phyloP scores from a whole-genome alignment of 2,329 filamentous ascomycete genomes.

The Orbilia blumenaviensis region DNA sequence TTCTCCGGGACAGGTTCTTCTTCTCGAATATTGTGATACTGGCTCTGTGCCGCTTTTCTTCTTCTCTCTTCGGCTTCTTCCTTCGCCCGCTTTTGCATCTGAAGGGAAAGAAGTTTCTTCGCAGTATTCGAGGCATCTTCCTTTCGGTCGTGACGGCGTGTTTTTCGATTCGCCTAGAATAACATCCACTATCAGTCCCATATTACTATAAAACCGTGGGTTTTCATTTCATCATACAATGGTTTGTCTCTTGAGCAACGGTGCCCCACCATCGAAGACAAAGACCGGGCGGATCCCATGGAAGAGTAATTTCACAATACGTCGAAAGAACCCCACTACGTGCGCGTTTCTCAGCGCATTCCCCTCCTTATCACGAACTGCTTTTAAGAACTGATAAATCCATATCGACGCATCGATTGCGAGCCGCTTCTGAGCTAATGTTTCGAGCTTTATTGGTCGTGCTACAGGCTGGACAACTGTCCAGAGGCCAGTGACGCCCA shows the following conservation, averaged over 20 bases:
- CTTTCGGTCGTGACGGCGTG: conserved; percentile 81
- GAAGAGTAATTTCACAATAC: conserved; percentile 97
- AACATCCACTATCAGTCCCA: background rate
- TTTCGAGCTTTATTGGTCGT: conserved; percentile 93
- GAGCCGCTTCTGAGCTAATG: conserved; percentile 92
- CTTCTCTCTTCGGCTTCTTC: conserved; percentile 78
- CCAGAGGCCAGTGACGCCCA: conserved; percentile 99
- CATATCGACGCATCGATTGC: conserved; percentile 98
- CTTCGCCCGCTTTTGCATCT: conserved; percentile 90
- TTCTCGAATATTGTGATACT: conserved; percentile 30
- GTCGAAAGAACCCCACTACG: conserved; percentile 95
- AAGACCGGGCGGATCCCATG: conserved; percentile 97
- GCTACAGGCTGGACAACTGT: conserved; percentile 94
- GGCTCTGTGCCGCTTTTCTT: conserved; percentile 61
- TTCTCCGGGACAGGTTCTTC: conserved; percentile 73
- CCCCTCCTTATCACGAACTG: conserved; percentile 96
- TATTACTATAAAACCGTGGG: background rate
- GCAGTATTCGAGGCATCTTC: conserved; percentile 94
- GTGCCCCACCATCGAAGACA: conserved; percentile 96
- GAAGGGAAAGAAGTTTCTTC: conserved; percentile 87
- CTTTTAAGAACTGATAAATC: conserved; percentile 99
- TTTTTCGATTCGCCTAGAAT: conserved; percentile 70
- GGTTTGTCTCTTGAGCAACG: conserved; percentile 87
- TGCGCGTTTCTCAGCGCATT: conserved; percentile 96
- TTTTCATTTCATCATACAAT: conserved; percentile 66